phyloP scores from a whole-genome alignment of 257 asterid species.

The Rehmannia glutinosa region DNA sequence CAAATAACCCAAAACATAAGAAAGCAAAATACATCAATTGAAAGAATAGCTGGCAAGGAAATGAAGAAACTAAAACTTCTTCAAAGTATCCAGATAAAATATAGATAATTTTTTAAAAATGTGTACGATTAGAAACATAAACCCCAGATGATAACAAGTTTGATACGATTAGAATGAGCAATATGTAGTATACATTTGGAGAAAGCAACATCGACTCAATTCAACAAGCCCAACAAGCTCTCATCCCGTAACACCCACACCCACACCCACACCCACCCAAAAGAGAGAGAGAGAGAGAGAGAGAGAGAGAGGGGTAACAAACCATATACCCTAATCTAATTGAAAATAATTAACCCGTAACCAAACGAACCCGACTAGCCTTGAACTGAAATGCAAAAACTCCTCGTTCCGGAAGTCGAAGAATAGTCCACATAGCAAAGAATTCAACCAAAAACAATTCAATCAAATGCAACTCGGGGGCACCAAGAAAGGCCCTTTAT shows the following conservation, averaged over 20 bases:
- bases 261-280: neutral
- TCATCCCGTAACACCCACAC: neutral
- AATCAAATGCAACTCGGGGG: constrained; percentile 12
- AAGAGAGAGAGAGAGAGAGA: neutral
- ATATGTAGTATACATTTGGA: neutral
- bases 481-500: constrained; percentile 10
- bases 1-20: neutral
- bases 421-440: constrained; percentile 12
- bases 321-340: constrained; percentile 15
- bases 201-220: constrained; percentile 4
- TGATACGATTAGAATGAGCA: neutral
- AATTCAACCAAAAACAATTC: neutral
- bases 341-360: neutral
- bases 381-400: constrained; percentile 18
- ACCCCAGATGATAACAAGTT: neutral
- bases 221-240: constrained; percentile 8
- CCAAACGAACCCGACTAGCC: constrained; percentile 19
- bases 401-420: constrained; percentile 18
- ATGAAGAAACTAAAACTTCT: neutral
- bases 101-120: neutral
- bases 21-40: constrained; percentile 2
- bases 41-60: constrained; percentile 5
- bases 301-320: neutral
- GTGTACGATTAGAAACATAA: neutral
- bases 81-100: too few relatives aligned